Base-by-base conservation (phyloP, 176 grass and related monocot genomes). In the Oryza rufipogon region DNA sequence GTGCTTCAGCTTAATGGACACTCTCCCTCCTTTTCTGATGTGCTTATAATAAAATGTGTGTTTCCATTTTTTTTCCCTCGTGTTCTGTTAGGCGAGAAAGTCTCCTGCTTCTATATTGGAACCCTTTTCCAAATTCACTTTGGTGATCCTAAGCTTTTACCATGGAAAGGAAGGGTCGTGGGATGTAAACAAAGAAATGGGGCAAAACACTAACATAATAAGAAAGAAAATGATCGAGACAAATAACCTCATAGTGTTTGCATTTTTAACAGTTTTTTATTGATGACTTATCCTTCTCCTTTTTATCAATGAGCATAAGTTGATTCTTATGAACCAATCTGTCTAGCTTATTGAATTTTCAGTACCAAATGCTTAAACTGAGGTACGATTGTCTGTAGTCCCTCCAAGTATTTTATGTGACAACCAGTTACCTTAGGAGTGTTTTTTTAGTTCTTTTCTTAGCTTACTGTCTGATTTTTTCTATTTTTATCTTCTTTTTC, bases 401-500 rank as follows among this genome's bases (percentile, higher is more conserved):
- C n/a, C 5, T 84, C 8, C 42, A 66, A 47, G 12, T 60, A 20
- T 83, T 28, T 19, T 60, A 73, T 75, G 60, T 81, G n/a, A 68
- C 12, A 42, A 11, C 32, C 70, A 70, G 45, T 70, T 64, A 70
- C 64, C 39, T 70, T 45, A 5, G 2, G 6, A 54, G 46, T 19
- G 30, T 64, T 83, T 65, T 39, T 39, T 58, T 48, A 17, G 13
- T 36, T 81, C 11, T 20, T 12, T 44, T 64, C 64, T 61, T 20
- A 61, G 56, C 61, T 54, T 41, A 70, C 4, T 54, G 15, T 5
- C 66, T 83, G 44, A 78, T 86, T 51, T 76, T 47, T 39, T 33
- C 39, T 56, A 81, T 45, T 4, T 92, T 20, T 83, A 69, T 64
- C 66, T 64, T 32, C 34, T 56, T 56, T 86, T 87, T 70, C 86